phyloP scores from a whole-genome alignment of 2,329 filamentous ascomycete genomes.

The Fusarium torulosum region DNA sequence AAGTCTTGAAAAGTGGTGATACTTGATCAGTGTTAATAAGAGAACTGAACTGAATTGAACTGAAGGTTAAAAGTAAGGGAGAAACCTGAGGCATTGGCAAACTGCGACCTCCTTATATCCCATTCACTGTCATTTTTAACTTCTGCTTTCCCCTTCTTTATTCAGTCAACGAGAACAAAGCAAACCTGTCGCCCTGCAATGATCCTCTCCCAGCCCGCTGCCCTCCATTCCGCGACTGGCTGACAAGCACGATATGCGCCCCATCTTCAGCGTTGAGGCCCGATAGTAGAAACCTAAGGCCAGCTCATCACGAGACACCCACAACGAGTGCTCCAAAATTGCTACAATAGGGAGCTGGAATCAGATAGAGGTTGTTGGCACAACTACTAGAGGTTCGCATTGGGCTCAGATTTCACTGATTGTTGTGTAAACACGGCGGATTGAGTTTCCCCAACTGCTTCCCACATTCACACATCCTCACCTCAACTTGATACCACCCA shows the following conservation, averaged over 20 bases:
- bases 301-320: slow-evolving; percentile 33
- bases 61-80: slow-evolving; percentile 5
- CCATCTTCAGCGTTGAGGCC: slow-evolving; percentile 41
- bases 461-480: slow-evolving; percentile 31
- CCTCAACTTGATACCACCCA: slow-evolving; percentile 38
- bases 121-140: slow-evolving; percentile 31
- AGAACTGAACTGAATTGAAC: neutral
- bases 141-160: slow-evolving; percentile 25
- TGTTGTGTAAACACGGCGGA: neutral
- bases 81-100: slow-evolving; percentile 40
- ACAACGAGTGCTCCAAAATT: slow-evolving; percentile 3
- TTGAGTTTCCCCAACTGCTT: neutral
- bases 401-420: neutral
- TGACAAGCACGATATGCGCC: slow-evolving; percentile 29
- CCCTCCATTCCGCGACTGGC: slow-evolving; percentile 40
- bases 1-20: slow-evolving; percentile 5
- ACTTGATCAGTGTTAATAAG: neutral
- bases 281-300: slow-evolving; percentile 29
- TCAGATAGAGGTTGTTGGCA: neutral
- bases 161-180: slow-evolving; percentile 29
- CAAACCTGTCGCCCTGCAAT: slow-evolving; percentile 35
- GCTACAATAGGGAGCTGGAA: neutral
- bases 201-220: slow-evolving; percentile 32
- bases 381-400: neutral
- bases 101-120: slow-evolving; percentile 37